Percentiles rank a stretch among this genome's conserved stretches.
Conservation (phyloP, 2,329 filamentous ascomycete species). For the Diaporthe caulivora region DNA sequence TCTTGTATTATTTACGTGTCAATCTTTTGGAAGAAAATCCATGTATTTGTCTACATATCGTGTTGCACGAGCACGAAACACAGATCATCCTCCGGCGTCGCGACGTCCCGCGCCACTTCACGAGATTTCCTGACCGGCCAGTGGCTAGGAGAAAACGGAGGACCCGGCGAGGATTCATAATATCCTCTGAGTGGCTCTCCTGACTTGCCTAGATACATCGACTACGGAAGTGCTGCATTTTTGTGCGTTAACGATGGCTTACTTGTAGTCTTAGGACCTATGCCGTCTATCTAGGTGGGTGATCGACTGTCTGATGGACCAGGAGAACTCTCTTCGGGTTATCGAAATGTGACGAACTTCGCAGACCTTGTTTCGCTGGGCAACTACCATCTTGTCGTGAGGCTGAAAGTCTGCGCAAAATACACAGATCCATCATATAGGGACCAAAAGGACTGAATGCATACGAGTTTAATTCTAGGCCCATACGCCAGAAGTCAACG, state of each 20-base stretch:
- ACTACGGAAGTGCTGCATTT: background rate
- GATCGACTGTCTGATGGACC: too few species aligned
- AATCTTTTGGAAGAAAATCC: background rate
- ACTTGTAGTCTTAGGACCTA: background rate
- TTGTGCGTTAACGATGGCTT: background rate
- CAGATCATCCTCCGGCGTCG: background rate
- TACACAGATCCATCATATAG: background rate
- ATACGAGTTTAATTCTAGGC: too few species aligned
- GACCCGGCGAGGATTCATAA: background rate
- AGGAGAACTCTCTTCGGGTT: background rate
- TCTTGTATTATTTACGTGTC: background rate
- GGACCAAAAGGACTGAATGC: background rate
- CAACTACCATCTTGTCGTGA: too few species aligned
- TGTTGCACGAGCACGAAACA: slow-evolving; percentile 1
- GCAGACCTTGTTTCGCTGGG: background rate
- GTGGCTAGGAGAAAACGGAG: background rate
- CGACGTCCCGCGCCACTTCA: background rate
- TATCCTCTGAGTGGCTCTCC: background rate
- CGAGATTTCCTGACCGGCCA: background rate
- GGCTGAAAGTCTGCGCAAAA: background rate
- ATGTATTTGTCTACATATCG: background rate
- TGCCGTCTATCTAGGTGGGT: background rate
- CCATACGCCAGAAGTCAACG: too few species aligned
- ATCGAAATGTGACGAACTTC: background rate
- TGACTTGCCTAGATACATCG: background rate